Percentiles rank a stretch among this genome's conserved stretches.
Evolutionary conservation across 306 rosid genomes (phyloP).

Genomic region (Cicer cuneatum): DNA sequence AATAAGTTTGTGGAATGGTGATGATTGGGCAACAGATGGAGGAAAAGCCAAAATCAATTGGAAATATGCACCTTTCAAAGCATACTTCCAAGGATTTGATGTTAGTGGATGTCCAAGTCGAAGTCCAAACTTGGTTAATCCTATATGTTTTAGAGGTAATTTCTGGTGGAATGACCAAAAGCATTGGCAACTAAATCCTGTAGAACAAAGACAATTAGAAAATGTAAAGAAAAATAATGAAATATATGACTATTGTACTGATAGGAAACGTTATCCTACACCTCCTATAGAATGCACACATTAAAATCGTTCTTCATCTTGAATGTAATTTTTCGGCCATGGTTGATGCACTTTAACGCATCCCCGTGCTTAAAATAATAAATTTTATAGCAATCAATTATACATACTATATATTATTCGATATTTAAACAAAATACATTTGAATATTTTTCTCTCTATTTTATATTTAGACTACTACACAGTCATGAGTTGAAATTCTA

Average conservation of each 20-base stretch:
- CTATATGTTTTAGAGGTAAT: slow-evolving; percentile 44
- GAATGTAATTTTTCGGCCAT: too few relatives aligned
- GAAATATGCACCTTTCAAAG: slow-evolving; percentile 62
- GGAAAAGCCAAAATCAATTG: slow-evolving; percentile 56
- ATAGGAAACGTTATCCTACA: slow-evolving; percentile 44
- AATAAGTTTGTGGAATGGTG: slow-evolving; percentile 63
- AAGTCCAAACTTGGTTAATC: neutral
- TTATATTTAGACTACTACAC: too few relatives aligned
- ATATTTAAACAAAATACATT: too few relatives aligned
- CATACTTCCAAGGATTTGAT: slow-evolving; percentile 55
- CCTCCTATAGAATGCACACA: slow-evolving; percentile 61
- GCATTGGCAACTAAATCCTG: slow-evolving; percentile 47
- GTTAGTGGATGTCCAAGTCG: slow-evolving; percentile 44
- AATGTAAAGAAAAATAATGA: slow-evolving; percentile 41
- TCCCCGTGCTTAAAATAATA: too few relatives aligned
- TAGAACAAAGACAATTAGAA: slow-evolving; percentile 18
- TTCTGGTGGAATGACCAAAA: slow-evolving; percentile 54
- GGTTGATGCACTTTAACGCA: too few relatives aligned
- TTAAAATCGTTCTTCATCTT: too few relatives aligned
- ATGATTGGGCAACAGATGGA: slow-evolving; percentile 67
- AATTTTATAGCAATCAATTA: too few relatives aligned
- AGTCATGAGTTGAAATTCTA: too few relatives aligned
- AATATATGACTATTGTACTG: slow-evolving; percentile 60
- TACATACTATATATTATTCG: too few relatives aligned
- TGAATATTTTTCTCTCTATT: too few relatives aligned